Evolutionary conservation across 192 early-diverging fungal species (phyloP), one percentile per base, ranked within the genome.

Genomic region (Backusella morwellensis): DNA sequence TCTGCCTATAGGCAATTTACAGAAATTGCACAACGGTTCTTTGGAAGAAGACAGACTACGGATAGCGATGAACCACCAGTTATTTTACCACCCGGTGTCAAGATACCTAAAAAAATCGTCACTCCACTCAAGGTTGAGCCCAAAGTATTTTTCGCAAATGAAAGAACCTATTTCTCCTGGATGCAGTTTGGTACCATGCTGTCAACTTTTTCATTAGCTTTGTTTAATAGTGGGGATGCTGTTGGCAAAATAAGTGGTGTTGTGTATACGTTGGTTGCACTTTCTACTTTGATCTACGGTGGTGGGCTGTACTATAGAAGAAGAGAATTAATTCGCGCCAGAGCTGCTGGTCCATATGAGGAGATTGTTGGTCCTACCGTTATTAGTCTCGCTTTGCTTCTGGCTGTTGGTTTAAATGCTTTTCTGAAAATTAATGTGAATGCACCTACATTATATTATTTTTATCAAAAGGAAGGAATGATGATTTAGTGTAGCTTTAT

Each of bases 61-160:
- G 29, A 35, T 29, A 5, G 14, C 5, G 0, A 2, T 6, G 35
- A 35, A 4, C 7, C 19, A 38, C 9, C 68, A 4, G 35, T 40
- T 0, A 56, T 71, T 36, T 54, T 82, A 36, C 81, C 83, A 26
- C 78, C 77, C 26, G 81, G 73, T 68, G 69, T 84, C 35, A 73
- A 66, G 17, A 42, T 77, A 4, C 89, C 84, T 15, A 84, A 83
- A 72, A 87, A 85, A 68, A 52, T 84, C 3, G 56, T 74, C 1
- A 84, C 83, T 21, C 83, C 90, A 7, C 79, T 93, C n/a, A 86
- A 91, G 26, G 90, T 95, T 8, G 94, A 96, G 72, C 92, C 94
- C 34, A 96, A 96, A 85, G 91, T 93, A 9, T 95, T 90, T 59
- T 93, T 96, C 80, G 93, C 93, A 36, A 96, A 96, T 72, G 94